Conservation (phyloP, 306 rosid genomes). For the Benincasa hispida region DNA sequence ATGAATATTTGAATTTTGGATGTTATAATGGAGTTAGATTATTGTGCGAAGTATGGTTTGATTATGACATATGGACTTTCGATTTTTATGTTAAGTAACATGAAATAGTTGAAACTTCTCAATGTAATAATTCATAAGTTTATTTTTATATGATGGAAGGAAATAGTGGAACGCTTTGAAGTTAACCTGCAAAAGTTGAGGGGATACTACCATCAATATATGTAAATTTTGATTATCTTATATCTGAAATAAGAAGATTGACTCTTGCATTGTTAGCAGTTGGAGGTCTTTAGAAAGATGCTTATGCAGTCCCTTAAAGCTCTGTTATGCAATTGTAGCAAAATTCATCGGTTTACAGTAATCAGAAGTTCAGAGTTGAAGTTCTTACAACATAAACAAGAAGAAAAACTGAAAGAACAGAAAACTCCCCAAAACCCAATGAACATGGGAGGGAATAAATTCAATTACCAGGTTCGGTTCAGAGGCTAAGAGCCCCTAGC, state of each 20-base stretch:
- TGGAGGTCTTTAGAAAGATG: constrained; percentile 80
- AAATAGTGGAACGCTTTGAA: not conserved
- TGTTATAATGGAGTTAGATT: not conserved
- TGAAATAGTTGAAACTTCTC: not conserved
- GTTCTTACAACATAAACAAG: not conserved
- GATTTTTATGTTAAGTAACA: too few species aligned
- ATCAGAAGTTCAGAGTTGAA: not conserved
- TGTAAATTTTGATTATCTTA: too few species aligned
- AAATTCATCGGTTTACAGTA: too few species aligned
- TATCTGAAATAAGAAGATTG: not conserved
- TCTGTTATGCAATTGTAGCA: too few species aligned
- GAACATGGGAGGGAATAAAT: not conserved
- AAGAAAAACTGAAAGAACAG: not conserved
- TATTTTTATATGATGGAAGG: not conserved
- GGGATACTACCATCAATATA: not conserved
- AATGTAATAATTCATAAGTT: not conserved
- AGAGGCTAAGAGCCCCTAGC: not conserved
- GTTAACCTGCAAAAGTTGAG: not conserved
- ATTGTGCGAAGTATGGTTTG: not conserved
- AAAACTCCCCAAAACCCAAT: not conserved
- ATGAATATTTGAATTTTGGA: not conserved
- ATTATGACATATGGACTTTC: not conserved
- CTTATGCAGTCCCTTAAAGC: constrained; percentile 93
- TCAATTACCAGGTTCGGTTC: not conserved
- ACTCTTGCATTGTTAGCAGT: constrained; percentile 29